Base-by-base conservation (phyloP, 805 yeast species). In the Blastobotrys parvus region DNA sequence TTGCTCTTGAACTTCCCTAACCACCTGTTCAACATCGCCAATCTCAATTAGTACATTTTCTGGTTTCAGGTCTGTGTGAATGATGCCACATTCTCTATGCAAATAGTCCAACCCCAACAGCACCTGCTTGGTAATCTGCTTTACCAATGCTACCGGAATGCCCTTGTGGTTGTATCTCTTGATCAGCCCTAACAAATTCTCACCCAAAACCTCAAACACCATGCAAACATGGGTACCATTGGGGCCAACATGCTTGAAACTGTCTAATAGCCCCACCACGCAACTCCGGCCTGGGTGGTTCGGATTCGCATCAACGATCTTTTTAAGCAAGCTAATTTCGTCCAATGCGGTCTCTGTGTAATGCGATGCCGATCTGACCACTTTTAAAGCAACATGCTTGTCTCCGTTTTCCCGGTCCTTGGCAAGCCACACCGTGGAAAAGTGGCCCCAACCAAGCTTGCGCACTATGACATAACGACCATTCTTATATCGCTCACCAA, bases 371-470 rank as follows among this genome's bases (percentile, higher is more conserved):
- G 94, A 81, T 49, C 96, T 74, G 20, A 92, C 97, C 53, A 92
- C 82, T 61, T 92, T 92, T 73, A 92, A 74, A 1, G 98, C 98
- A 18, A 92, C 97, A 58, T 84, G 95, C 38, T 74, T 66, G 46
- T 74, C 70, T 43, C 70, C 67, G 46, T 73, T 70, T 41, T 70
- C 68, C 42, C 69, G 65, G 45, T 77, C 80, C 41, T 68, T 70
- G 3, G 96, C 97, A 22, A 85, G 68, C 97, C 96, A 89, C 18
- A 86, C 97, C 1, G 95, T 92, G 21, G 94, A 82, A 59, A 92
- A 92, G 64, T 92, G 97, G 29, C 99, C 99, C 99, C 99, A 92
- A 0, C 99, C 99, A 3, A 92, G 69, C 59, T 92, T 92, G 47
- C 97, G 75, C 23, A 85, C 89, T 39, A 92, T 64, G 1, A 80